phyloP scores from a whole-genome alignment of 129 eudicot species.

The Lonicera japonica region DNA sequence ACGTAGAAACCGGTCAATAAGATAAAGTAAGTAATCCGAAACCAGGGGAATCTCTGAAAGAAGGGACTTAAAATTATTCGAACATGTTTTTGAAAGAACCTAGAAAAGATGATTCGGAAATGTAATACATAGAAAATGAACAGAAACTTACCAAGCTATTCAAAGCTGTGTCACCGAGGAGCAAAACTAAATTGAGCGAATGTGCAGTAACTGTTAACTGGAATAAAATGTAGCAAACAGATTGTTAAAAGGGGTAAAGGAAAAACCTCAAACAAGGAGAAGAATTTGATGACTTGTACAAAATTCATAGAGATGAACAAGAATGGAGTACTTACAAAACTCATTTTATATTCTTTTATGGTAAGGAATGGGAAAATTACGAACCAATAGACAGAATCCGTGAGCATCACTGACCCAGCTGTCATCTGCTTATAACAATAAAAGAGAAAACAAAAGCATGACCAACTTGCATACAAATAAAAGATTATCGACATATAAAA shows the following conservation, averaged over 20 bases:
- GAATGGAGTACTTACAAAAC: background rate
- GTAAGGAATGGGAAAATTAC: constrained; percentile 69
- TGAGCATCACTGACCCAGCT: constrained; percentile 80
- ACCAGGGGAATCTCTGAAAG: constrained; percentile 72
- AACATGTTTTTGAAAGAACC: background rate
- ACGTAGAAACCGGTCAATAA: constrained; percentile 61
- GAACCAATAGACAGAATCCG: constrained; percentile 71
- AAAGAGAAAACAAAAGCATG: background rate
- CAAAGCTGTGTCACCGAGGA: constrained; percentile 72
- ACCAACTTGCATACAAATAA: constrained; percentile 1
- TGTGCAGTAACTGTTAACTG: constrained; percentile 72
- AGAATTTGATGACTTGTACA: background rate
- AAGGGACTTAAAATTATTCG: constrained; percentile 11
- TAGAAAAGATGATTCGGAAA: background rate
- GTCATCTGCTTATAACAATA: constrained; percentile 47
- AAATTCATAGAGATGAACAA: background rate
- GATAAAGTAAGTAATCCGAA: constrained; percentile 64
- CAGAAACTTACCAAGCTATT: constrained; percentile 56
- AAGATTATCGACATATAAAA: background rate
- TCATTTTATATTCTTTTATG: too few species aligned
- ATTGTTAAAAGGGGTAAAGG: background rate
- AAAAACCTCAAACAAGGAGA: background rate
- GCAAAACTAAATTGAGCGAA: constrained; percentile 55
- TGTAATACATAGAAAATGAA: background rate
- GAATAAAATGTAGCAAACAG: constrained; percentile 9